A percentile compares a stretch with the other conserved stretches of the same genome.
phyloP scores from a whole-genome alignment of 345 rosid species.

The Euphorbia peplus region DNA sequence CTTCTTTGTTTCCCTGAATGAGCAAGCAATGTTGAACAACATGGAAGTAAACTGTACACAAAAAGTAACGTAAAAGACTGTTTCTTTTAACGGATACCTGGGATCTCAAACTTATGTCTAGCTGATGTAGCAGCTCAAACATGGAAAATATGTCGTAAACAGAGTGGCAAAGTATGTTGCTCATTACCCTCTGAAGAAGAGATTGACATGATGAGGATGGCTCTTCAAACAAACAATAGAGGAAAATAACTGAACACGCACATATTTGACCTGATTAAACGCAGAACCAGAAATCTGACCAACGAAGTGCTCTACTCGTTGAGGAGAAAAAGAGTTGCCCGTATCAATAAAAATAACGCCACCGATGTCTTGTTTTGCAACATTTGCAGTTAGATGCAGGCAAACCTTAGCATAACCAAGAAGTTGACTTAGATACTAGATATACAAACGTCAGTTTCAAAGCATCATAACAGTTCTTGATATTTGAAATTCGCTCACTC shows the following conservation, averaged over 20 bases:
- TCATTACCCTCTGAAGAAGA: constrained; percentile 43
- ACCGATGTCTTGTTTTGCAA: constrained; percentile 47
- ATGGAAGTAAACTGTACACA: neutral
- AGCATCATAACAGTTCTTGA: neutral
- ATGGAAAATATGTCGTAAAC: constrained; percentile 65
- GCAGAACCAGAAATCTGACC: constrained; percentile 30
- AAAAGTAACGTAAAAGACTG: constrained; percentile 11
- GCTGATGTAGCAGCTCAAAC: constrained; percentile 57
- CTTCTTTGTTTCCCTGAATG: constrained; percentile 38
- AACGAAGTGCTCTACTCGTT: constrained; percentile 48
- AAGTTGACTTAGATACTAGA: neutral
- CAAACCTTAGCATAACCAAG: constrained; percentile 42
- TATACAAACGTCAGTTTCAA: neutral
- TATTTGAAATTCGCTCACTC: neutral
- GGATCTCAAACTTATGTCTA: constrained; percentile 41
- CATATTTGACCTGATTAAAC: constrained; percentile 34
- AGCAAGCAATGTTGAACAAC: constrained; percentile 13
- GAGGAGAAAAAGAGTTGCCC: constrained; percentile 76
- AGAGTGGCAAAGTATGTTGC: constrained; percentile 53
- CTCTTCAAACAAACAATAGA: neutral
- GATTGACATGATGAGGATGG: neutral
- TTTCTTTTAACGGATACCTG: constrained; percentile 46
- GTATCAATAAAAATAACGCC: constrained; percentile 64
- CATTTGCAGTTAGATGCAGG: constrained; percentile 53
- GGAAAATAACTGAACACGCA: constrained; percentile 2